phyloP scores from a whole-genome alignment of 768 basidiomycete genomes.

The Asterophora parasitica region DNA sequence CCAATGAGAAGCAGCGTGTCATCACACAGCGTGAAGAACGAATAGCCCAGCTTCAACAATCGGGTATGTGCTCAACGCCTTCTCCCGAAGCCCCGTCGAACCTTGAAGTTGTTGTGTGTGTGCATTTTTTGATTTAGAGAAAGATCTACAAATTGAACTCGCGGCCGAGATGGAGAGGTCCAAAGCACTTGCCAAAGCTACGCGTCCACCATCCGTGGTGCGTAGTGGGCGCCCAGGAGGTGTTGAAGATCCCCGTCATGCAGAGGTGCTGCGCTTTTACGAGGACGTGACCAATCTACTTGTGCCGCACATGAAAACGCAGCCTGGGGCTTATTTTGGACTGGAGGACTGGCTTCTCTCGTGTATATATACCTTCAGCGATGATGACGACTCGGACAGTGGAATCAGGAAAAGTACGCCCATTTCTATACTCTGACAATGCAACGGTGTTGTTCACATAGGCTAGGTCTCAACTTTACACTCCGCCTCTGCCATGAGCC shows the following conservation, averaged over 20 bases:
- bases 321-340: constrained; percentile 32
- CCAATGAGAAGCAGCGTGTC: constrained; percentile 38
- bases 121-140: constrained; percentile 34
- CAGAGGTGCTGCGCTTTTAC: constrained; percentile 66
- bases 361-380: constrained; percentile 62
- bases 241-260: constrained; percentile 52
- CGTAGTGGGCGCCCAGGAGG: constrained; percentile 34
- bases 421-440: constrained; percentile 9
- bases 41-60: constrained; percentile 42
- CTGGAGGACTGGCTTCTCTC: constrained; percentile 58
- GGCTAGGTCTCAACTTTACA: constrained; percentile 55
- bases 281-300: constrained; percentile 83
- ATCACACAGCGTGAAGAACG: constrained; percentile 41
- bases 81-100: too few species aligned
- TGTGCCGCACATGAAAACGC: constrained; percentile 53
- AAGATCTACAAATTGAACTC: constrained; percentile 49
- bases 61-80: constrained; percentile 33
- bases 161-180: constrained; percentile 59
- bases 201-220: constrained; percentile 34
- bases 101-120: too few species aligned
- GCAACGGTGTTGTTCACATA: not conserved
- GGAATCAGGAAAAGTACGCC: constrained; percentile 34
- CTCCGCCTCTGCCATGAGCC: constrained; percentile 45
- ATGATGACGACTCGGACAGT: constrained; percentile 29
- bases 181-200: constrained; percentile 37